Evolutionary conservation across 768 basidiomycete genomes (phyloP).

Genomic region (Xanthoconium purpureum): DNA sequence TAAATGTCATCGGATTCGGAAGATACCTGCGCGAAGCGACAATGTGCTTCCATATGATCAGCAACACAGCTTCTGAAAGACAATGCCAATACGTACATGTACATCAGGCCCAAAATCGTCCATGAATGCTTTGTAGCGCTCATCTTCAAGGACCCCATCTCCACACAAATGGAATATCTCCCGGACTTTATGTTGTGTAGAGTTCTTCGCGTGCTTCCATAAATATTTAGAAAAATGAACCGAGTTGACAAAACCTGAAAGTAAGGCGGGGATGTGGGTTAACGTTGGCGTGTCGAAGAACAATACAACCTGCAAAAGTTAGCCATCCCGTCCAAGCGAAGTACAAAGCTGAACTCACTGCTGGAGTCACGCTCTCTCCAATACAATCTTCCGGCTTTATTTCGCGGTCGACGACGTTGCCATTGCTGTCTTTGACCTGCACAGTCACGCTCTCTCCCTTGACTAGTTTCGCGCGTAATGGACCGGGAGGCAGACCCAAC

Average conservation of each 20-base stretch:
- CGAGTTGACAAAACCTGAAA: slow-evolving; percentile 45
- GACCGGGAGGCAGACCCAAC: slow-evolving; percentile 62
- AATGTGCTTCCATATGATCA: slow-evolving; percentile 55
- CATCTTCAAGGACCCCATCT: slow-evolving; percentile 64
- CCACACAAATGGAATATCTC: slow-evolving; percentile 73
- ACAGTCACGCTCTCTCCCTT: slow-evolving; percentile 63
- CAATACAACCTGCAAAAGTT: slow-evolving; percentile 48
- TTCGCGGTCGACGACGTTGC: slow-evolving; percentile 42
- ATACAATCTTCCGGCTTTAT: slow-evolving; percentile 62
- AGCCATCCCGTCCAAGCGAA: neutral
- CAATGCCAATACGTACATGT: slow-evolving; percentile 46
- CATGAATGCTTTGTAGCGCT: slow-evolving; percentile 72
- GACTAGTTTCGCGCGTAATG: slow-evolving; percentile 55
- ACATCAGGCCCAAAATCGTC: slow-evolving; percentile 54
- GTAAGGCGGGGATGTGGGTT: slow-evolving; percentile 51
- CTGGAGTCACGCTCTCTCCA: slow-evolving; percentile 49
- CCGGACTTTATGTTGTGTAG: slow-evolving; percentile 42
- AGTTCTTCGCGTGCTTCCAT: slow-evolving; percentile 39
- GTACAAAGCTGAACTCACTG: slow-evolving; percentile 31
- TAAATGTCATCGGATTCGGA: slow-evolving; percentile 69
- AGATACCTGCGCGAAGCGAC: slow-evolving; percentile 63
- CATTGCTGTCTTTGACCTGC: slow-evolving; percentile 44
- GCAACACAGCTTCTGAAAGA: neutral
- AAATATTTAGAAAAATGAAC: slow-evolving; percentile 49
- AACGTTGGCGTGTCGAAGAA: slow-evolving; percentile 71